These are phyloP conservation scores for Fraxinus excelsior DNA, from an alignment of 257 asterid genomes.

Conservation along the genomic window DNA sequence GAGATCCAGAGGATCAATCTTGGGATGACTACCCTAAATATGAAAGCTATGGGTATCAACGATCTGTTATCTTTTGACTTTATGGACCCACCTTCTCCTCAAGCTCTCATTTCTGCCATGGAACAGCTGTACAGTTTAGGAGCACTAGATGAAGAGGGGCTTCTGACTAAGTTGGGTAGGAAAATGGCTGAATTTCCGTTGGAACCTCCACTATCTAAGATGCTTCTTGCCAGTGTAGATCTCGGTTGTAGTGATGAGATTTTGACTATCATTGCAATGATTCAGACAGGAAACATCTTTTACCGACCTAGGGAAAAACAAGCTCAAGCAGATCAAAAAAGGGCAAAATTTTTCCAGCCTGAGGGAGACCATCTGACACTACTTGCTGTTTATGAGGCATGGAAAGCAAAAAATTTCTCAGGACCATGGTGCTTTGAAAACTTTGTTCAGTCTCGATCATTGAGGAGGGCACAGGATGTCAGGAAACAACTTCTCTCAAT, in stretches of 20 bases:
- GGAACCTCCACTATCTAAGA: slow-evolving; percentile 88
- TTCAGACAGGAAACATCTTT: slow-evolving; percentile 89
- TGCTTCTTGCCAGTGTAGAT: slow-evolving; percentile 94
- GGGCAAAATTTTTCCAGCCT: slow-evolving; percentile 88
- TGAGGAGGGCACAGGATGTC: slow-evolving; percentile 91
- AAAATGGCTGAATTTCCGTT: slow-evolving; percentile 98
- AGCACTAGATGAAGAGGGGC: slow-evolving; percentile 93
- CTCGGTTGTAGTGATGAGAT: slow-evolving; percentile 95
- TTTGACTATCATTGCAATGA: slow-evolving; percentile 88
- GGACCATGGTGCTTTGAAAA: slow-evolving; percentile 97
- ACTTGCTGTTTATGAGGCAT: slow-evolving; percentile 93
- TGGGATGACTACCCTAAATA: slow-evolving; percentile 72
- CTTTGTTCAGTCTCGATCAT: slow-evolving; percentile 80
- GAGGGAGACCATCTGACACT: slow-evolving; percentile 93
- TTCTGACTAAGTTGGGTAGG: slow-evolving; percentile 87
- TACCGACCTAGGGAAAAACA: slow-evolving; percentile 96
- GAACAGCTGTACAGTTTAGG: slow-evolving; percentile 91
- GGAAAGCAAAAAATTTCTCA: slow-evolving; percentile 90
- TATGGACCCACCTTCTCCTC: slow-evolving; percentile 97
- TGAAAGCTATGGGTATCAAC: slow-evolving; percentile 98
- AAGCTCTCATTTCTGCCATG: slow-evolving; percentile 95
- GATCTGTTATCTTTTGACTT: slow-evolving; percentile 86
- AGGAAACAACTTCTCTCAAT: slow-evolving; percentile 85
- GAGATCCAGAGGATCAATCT: slow-evolving; percentile 97
- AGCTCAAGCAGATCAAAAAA: slow-evolving; percentile 92